These are phyloP conservation scores for Cercis canadensis DNA, from an alignment of 306 rosid species.

Conservation along the genomic window DNA sequence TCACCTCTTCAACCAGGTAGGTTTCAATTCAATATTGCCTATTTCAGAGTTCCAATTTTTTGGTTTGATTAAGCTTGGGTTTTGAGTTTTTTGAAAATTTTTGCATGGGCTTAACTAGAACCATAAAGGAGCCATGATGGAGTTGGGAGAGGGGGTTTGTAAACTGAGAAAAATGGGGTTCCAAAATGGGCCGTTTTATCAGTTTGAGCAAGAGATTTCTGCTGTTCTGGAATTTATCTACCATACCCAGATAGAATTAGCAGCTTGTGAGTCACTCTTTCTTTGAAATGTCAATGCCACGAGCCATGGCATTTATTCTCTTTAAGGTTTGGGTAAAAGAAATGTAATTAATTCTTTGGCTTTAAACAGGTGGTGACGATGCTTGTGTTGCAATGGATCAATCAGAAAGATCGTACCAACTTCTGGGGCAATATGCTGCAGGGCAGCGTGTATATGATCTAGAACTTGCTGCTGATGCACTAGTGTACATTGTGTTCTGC, in stretches of 20 bases:
- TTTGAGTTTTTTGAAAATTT: constrained; percentile 19
- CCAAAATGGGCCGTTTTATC: constrained; percentile 67
- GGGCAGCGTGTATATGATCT: constrained; percentile 74
- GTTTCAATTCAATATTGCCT: not conserved
- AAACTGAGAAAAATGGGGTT: constrained; percentile 85
- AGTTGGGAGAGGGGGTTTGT: constrained; percentile 87
- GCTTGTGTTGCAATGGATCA: constrained; percentile 79
- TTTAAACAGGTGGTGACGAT: constrained; percentile 65
- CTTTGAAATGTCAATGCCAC: not conserved
- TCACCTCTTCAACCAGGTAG: constrained; percentile 84
- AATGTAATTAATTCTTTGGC: not conserved
- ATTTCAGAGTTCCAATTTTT: not conserved
- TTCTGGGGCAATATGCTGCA: constrained; percentile 84
- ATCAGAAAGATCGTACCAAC: constrained; percentile 88
- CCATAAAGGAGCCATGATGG: constrained; percentile 96
- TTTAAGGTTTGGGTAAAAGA: constrained; percentile 1
- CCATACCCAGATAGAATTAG: constrained; percentile 90
- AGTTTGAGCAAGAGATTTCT: constrained; percentile 82
- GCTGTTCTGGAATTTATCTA: constrained; percentile 76
- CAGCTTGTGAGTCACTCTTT: constrained; percentile 75
- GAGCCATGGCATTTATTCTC: not conserved
- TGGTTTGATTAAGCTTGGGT: not conserved
- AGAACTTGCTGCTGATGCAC: constrained; percentile 33
- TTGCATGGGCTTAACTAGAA: constrained; percentile 55
- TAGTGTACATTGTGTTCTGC: constrained; percentile 60